A percentile compares a stretch with the other conserved stretches of the same genome.
phyloP scores from a whole-genome alignment of 176 grass and related monocot genomes.

The Oryza longistaminata region DNA sequence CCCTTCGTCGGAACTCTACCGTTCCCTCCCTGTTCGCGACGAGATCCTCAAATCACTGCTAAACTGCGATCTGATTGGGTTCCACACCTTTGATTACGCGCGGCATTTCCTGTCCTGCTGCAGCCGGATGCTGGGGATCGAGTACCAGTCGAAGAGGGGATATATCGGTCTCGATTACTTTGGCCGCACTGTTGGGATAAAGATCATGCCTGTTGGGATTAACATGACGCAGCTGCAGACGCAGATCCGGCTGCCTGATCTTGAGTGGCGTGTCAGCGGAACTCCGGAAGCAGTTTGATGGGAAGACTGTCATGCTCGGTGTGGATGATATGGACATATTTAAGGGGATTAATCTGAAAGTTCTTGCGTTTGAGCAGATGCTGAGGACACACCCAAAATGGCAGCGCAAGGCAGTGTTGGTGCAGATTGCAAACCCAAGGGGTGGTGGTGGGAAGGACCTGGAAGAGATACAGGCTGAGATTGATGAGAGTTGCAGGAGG shows the following conservation, averaged over 20 bases:
- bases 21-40: conserved; percentile 52
- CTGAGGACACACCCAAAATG: conserved; percentile 43
- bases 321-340: conserved; percentile 55
- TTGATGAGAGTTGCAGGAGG: conserved; percentile 38
- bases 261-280: conserved; percentile 43
- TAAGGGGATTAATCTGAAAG: conserved; percentile 53
- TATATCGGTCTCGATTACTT: conserved; percentile 60
- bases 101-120: conserved; percentile 58
- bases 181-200: conserved; percentile 54
- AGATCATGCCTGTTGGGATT: conserved; percentile 62
- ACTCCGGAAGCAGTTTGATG: conserved; percentile 51
- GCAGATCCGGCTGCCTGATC: conserved; percentile 52
- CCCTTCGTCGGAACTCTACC: conserved; percentile 57
- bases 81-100: conserved; percentile 60
- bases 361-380: conserved; percentile 54
- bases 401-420: conserved; percentile 48
- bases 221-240: conserved; percentile 55
- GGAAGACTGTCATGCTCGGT: conserved; percentile 55
- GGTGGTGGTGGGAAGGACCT: conserved; percentile 36
- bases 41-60: conserved; percentile 59
- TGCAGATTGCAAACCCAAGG: conserved; percentile 54
- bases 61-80: conserved; percentile 59
- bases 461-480: conserved; percentile 28
- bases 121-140: conserved; percentile 63
- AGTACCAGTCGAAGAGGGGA: conserved; percentile 61